A percentile compares a stretch with the other conserved stretches of the same genome.
Evolutionary conservation across 306 rosid genomes (phyloP).

Genomic region (Parietaria judaica): DNA sequence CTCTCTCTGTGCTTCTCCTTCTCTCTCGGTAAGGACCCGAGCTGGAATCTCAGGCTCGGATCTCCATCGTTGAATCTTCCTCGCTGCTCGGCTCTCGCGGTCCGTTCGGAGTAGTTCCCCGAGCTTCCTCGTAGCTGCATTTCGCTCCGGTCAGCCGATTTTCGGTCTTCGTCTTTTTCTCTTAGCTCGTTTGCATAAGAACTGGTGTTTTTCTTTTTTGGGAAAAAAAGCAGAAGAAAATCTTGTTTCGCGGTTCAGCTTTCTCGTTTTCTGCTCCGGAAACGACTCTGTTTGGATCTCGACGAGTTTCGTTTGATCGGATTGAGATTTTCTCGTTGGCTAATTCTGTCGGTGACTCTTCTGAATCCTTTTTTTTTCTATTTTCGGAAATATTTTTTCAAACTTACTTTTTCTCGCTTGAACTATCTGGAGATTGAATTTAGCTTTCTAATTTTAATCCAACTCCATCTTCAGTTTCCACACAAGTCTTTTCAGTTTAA

Average conservation of each 20-base stretch:
- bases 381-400: neutral
- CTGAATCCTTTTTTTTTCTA: conserved; percentile 5
- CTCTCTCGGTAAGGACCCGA: neutral
- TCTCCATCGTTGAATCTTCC: conserved; percentile 29
- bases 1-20: conserved; percentile 5
- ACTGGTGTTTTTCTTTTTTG: neutral
- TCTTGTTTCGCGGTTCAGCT: conserved; percentile 1
- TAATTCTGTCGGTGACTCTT: conserved; percentile 39
- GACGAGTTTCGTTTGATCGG: conserved; percentile 3
- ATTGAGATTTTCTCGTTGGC: neutral
- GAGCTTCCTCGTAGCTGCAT: conserved; percentile 22
- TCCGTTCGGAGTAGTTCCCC: neutral
- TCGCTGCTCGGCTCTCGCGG: conserved; percentile 4
- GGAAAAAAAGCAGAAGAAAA: neutral
- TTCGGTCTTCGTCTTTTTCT: neutral
- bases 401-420: neutral
- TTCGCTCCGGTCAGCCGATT: conserved; percentile 42
- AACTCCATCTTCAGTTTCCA: no score
- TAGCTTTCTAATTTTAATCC: no score
- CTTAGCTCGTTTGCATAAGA: neutral
- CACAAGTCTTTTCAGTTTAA: conserved; percentile 4
- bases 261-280: conserved; percentile 3
- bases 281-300: neutral
- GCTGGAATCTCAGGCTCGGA: conserved; percentile 6
- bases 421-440: neutral